phyloP scores from a whole-genome alignment of 352 stramenopile genomes.

The Phytophthora foliorum region DNA sequence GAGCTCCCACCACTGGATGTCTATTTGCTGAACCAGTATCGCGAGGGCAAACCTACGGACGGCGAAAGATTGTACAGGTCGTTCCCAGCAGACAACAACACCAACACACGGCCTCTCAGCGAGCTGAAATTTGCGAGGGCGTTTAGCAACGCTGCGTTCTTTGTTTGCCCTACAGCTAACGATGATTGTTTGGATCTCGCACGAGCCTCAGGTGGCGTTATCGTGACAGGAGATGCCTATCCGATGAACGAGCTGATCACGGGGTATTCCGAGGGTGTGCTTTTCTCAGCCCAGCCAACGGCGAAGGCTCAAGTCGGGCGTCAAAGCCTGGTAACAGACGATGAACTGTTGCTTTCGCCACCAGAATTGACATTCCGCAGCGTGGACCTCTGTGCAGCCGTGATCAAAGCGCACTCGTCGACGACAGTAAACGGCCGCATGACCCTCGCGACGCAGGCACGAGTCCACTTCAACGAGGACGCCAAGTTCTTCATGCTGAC shows the following conservation, averaged over 20 bases:
- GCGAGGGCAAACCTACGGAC: conserved; percentile 13
- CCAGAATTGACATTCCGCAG: conserved; percentile 1
- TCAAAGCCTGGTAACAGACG: neutral
- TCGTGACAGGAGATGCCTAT: conserved; percentile 54
- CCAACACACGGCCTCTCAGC: conserved; percentile 28
- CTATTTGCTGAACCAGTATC: conserved; percentile 30
- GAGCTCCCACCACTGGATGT: conserved; percentile 51
- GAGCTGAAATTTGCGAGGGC: conserved; percentile 41
- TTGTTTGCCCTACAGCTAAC: conserved; percentile 66
- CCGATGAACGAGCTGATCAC: conserved; percentile 70
- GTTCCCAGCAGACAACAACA: conserved; percentile 12
- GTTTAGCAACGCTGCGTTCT: conserved; percentile 48
- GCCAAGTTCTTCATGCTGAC: conserved; percentile 50
- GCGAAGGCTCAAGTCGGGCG: no score
- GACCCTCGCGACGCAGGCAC: conserved; percentile 24
- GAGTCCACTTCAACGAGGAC: conserved; percentile 56
- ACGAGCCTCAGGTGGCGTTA: conserved; percentile 49
- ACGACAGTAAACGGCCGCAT: conserved; percentile 35
- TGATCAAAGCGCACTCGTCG: conserved; percentile 11
- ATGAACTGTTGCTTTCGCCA: conserved; percentile 15
- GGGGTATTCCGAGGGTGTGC: conserved; percentile 11
- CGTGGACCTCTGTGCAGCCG: conserved; percentile 24
- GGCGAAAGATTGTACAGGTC: conserved; percentile 35
- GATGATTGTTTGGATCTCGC: conserved; percentile 73
- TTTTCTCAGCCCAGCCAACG: conserved; percentile 14